Base-by-base conservation (phyloP, 495 filamentous ascomycete genomes). In the Penicilliopsis zonata region DNA sequence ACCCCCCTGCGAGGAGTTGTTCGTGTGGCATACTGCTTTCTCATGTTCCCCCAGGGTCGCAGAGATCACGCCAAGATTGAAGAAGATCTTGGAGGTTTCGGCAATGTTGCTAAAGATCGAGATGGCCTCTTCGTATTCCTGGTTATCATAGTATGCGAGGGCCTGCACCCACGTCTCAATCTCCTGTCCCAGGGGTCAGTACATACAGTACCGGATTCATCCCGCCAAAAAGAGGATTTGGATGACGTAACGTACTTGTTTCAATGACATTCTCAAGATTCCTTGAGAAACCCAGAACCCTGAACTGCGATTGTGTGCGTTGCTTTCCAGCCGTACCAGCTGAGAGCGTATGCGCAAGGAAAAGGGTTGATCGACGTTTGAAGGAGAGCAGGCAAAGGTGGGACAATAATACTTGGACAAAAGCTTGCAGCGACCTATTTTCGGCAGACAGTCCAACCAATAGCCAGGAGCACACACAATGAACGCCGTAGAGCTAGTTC, bases 61-160 rank as follows among this genome's bases (percentile, higher is more conserved):
- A 69, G 90, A 84, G 53, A 99, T 96, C 30, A 99, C 90, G 33
- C 92, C 90, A 59, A 86, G 90, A 52, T 99, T 99, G 68, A 99
- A 99, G 25, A 92, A 65, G 36, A 99, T 99, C 67, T 94, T 96
- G 31, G 92, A 95, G 2, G 90, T 99, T 52, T 96, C 92, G 33
- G 85, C 68, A 46, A 96, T 94, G 34, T 63, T 67, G 31, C 82
- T 80, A 49, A 98, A 99, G 34, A 75, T 67, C 43, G 71, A 71
- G 36, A 96, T 55, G 4, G 92, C 72, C 39, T 82, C 73, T 40
- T 94, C 90, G 56, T 92, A 96, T 45, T 96, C 84, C 61, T 94
- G 88, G 52, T 84, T 83, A 59, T 99, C 90, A 62, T 96, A 99
- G 48, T 80, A 78, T 34, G 70, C 78, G 16, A 96, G 74, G 46